Evolutionary conservation across 441 rosid genomes (phyloP), one percentile per base, ranked within the genome.

Genomic region (Erodium chrysanthum): DNA sequence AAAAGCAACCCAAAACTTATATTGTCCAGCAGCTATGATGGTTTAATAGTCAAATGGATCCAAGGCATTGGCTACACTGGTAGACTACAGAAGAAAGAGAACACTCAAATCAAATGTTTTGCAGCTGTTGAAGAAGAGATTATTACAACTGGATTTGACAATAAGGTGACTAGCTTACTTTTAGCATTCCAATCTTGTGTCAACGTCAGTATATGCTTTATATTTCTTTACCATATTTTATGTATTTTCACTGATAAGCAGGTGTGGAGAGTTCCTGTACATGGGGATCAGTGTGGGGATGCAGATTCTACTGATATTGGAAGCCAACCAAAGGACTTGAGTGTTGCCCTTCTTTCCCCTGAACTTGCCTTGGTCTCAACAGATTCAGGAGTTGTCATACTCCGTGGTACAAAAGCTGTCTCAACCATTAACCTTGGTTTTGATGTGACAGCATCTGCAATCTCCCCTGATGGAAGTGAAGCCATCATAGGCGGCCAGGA

Each of bases 401-500:
- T 93, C 71, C 83, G 74, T 44, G 86, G 86, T 70, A 76, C 85
- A 66, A 84, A 84, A 77, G 83, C 87, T 46, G 81, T 88, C 58
- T 89, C 93, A 74, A 88, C 86, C 69, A 71, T 86, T 66, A 74
- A 83, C 79, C 91, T 93, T 65, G 93, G 90, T 59, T 93, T 91
- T 82, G 50, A 80, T 52, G 93, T 85, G 69, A 89, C 97, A 42
- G 90, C 98, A 64, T 84, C 88, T 69, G 90, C 87, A 0, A 69
- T 93, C 68, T 71, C 93, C 73, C 98, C 97, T 67, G 90, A 91
- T 84, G 98, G 97, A 77, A 80, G 68, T 11, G 98, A 93, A 86
- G 96, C 91, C 71, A 79, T 93, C 50, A 73, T 93, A 63, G 98
- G 98, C 10, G 85, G 85, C 35, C 84, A 91, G 72, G 88, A 91